Evolutionary conservation across 208 protist species (phyloP), one percentile per base, ranked within the genome.

Genomic region (Trypanosoma congolense): DNA sequence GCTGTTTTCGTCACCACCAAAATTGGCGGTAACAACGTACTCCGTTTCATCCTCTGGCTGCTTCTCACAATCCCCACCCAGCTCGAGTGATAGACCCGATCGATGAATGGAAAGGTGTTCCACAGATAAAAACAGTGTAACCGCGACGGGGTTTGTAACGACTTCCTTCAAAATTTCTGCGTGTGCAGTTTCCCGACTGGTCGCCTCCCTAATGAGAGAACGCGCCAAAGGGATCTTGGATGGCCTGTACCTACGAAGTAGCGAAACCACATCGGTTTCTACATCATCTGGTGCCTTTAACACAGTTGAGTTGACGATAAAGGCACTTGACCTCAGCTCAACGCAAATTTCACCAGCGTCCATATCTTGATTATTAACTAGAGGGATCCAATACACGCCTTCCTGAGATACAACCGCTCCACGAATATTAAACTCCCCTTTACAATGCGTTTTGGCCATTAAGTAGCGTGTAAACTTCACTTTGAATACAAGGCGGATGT

Each of bases 161-260:
- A 69, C 16, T 16, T 30, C 35, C 4, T 33, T 22, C 10, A 52
- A 46, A n/a, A 69, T 6, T 42, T 69, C 49, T 1, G 62, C 33
- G 36, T 62, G 54, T 5, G 50, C 50, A 25, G 44, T 36, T 24
- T 41, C 41, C 21, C 26, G 1, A 38, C 4, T 40, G 24, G 12
- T 36, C 4, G 22, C 33, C 24, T 59, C 41, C 31, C 36, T 30
- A 14, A 69, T 58, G 0, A 69, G 16, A 2, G 54, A 36, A 24
- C 61, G 62, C 9, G 61, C 21, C 28, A 57, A 49, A 2, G 48
- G 62, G 6, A 69, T 19, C 6, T 24, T 31, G 21, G 26, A 14
- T n/a, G 54, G 62, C 38, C 33, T 62, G 31, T 69, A 69, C 16
- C 35, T 52, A 10, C 29, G 43, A n/a, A 69, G 33, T 10, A 69